Conservation (phyloP, 352 stramenopile genomes). For the Pythium phragmiticola region DNA sequence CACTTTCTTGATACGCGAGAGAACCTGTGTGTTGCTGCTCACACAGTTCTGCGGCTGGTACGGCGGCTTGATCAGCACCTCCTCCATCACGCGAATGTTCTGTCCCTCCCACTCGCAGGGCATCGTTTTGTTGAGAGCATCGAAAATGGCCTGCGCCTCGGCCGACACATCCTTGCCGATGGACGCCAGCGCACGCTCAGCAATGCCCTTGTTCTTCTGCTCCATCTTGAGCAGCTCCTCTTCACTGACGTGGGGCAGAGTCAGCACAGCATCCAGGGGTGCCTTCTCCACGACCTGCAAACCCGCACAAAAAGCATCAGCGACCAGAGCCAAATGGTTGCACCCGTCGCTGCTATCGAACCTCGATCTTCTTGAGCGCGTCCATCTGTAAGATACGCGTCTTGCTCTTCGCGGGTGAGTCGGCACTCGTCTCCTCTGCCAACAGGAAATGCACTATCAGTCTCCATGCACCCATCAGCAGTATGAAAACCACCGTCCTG, state of each 20-base stretch:
- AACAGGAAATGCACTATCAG: not conserved
- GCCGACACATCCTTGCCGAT: slow-evolving; percentile 74
- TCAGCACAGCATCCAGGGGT: slow-evolving; percentile 41
- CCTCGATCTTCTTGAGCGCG: slow-evolving; percentile 64
- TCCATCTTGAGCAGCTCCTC: slow-evolving; percentile 74
- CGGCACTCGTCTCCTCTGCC: slow-evolving; percentile 52
- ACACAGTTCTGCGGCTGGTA: slow-evolving; percentile 82
- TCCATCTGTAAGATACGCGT: slow-evolving; percentile 78
- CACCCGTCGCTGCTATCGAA: slow-evolving; percentile 6
- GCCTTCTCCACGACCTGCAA: slow-evolving; percentile 50
- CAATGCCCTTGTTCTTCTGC: slow-evolving; percentile 69
- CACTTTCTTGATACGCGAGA: slow-evolving; percentile 86
- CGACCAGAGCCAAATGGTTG: not conserved
- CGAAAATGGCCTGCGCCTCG: slow-evolving; percentile 80
- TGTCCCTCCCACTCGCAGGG: slow-evolving; percentile 79
- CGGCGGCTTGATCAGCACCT: slow-evolving; percentile 82
- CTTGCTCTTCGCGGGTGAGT: slow-evolving; percentile 49
- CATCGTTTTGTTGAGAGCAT: slow-evolving; percentile 90
- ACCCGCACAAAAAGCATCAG: not conserved
- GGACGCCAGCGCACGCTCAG: slow-evolving; percentile 69
- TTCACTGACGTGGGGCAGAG: slow-evolving; percentile 54
- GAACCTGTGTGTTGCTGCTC: slow-evolving; percentile 67
- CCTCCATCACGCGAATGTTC: slow-evolving; percentile 85
- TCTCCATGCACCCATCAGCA: not conserved
- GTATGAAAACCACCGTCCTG: not conserved